Conservation (phyloP, 2,329 filamentous ascomycete species). For the Colletotrichum tofieldiae region DNA sequence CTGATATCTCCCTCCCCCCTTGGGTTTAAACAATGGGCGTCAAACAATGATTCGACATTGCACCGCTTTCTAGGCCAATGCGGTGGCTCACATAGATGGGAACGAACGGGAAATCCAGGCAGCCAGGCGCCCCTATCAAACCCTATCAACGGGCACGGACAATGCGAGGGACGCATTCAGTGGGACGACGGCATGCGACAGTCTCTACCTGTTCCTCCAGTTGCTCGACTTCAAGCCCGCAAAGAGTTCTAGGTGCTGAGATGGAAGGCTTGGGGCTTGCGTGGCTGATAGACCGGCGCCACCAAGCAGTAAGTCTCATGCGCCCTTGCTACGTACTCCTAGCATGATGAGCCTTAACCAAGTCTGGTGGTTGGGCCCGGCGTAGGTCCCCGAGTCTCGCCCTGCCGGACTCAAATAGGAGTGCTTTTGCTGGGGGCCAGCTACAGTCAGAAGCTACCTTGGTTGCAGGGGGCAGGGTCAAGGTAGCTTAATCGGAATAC, state of each 20-base stretch:
- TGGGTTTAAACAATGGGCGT: not conserved
- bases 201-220: not conserved
- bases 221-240: not conserved
- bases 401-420: not conserved
- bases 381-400: not conserved
- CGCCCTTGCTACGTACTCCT: not conserved
- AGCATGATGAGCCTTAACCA: not conserved
- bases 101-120: not conserved
- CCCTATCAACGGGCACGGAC: conserved; percentile 8
- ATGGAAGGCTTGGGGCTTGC: not conserved
- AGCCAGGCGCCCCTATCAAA: not conserved
- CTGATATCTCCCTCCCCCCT: not conserved
- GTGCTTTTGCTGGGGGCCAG: conserved; percentile 1
- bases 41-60: not conserved
- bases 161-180: not conserved
- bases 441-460: not conserved
- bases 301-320: not conserved
- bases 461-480: not conserved
- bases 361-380: not conserved
- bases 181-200: not conserved
- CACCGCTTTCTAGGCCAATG: not conserved
- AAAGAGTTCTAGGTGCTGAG: not conserved
- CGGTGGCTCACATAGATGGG: not conserved
- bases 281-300: not conserved
- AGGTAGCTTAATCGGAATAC: not conserved